Evolutionary conservation across 768 basidiomycete species (phyloP).

Genomic region (Boletus patriciae): DNA sequence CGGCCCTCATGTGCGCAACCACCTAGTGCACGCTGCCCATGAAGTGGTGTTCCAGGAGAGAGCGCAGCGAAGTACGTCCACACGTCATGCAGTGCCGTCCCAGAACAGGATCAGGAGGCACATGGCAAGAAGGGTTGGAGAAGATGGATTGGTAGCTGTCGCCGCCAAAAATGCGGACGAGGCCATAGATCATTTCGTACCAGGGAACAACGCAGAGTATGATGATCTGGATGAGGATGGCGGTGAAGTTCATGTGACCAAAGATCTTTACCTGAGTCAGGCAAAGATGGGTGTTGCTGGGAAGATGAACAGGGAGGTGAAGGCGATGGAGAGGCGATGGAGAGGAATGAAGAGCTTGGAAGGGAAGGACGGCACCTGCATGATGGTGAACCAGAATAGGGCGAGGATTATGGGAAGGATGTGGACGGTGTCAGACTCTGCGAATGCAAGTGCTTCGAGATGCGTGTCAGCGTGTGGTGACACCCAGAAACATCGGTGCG

Average conservation of each 20-base stretch:
- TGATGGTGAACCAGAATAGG: too few species aligned
- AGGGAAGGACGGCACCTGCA: too few species aligned
- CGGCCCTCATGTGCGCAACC: constrained; percentile 37
- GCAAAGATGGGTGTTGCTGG: constrained; percentile 85
- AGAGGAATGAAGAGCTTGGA: too few species aligned
- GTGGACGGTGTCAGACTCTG: too few species aligned
- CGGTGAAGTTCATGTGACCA: constrained; percentile 89
- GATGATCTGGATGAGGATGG: constrained; percentile 84
- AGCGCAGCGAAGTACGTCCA: constrained; percentile 85
- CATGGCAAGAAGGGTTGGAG: constrained; percentile 80
- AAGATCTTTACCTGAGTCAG: constrained; percentile 85
- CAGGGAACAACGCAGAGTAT: constrained; percentile 94
- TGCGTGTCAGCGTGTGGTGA: too few species aligned
- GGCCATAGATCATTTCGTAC: constrained; percentile 97
- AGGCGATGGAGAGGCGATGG: constrained; percentile 79
- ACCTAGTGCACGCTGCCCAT: constrained; percentile 60
- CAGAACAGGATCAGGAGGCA: constrained; percentile 96
- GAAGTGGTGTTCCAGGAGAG: constrained; percentile 95
- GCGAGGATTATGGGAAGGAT: too few species aligned
- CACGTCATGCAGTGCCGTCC: constrained; percentile 62
- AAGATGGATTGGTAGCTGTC: constrained; percentile 79
- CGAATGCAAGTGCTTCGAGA: too few species aligned
- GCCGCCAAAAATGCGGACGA: constrained; percentile 84
- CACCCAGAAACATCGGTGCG: too few species aligned
- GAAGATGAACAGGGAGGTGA: constrained; percentile 88